A percentile compares a stretch with the other conserved stretches of the same genome.
Evolutionary conservation across 139 green algal genomes (phyloP).

Genomic region (Picochlorum sp.): DNA sequence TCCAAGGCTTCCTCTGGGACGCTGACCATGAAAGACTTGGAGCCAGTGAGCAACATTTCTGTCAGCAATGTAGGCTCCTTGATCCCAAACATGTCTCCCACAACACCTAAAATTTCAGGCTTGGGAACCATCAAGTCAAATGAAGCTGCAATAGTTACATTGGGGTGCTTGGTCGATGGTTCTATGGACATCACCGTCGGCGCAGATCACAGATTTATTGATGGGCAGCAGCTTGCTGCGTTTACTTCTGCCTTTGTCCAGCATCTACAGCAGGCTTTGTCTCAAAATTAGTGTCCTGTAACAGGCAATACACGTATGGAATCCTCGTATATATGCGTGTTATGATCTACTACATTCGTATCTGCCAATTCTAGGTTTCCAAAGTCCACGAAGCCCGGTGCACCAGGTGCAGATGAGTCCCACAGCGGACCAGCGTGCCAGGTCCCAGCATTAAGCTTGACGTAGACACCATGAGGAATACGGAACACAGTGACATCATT

Average conservation of each 20-base stretch:
- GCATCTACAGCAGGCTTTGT: no score
- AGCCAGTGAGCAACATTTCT: constrained; percentile 67
- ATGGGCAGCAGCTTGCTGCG: constrained; percentile 69
- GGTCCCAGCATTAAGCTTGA: constrained; percentile 51
- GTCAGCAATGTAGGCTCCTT: constrained; percentile 86
- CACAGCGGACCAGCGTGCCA: constrained; percentile 52
- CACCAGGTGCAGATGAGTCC: constrained; percentile 14
- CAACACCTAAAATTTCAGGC: no score
- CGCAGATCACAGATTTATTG: constrained; percentile 54
- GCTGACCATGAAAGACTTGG: constrained; percentile 49
- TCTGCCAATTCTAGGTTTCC: constrained; percentile 91
- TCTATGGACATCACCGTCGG: constrained; percentile 16
- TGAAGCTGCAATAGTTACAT: constrained; percentile 73
- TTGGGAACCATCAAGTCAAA: constrained; percentile 61
- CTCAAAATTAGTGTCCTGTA: constrained; percentile 20
- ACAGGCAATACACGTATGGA: constrained; percentile 14
- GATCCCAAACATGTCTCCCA: constrained; percentile 66
- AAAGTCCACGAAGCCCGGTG: constrained; percentile 62
- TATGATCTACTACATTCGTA: constrained; percentile 89
- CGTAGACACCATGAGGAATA: constrained; percentile 29
- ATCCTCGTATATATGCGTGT: constrained; percentile 65
- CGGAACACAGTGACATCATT: constrained; percentile 35
- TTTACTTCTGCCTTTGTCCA: no score
- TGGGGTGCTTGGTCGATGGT: constrained; percentile 36
- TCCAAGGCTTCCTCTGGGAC: constrained; percentile 40